Evolutionary conservation across 495 filamentous ascomycete genomes (phyloP).

Genomic region (Rusavskia elegans): DNA sequence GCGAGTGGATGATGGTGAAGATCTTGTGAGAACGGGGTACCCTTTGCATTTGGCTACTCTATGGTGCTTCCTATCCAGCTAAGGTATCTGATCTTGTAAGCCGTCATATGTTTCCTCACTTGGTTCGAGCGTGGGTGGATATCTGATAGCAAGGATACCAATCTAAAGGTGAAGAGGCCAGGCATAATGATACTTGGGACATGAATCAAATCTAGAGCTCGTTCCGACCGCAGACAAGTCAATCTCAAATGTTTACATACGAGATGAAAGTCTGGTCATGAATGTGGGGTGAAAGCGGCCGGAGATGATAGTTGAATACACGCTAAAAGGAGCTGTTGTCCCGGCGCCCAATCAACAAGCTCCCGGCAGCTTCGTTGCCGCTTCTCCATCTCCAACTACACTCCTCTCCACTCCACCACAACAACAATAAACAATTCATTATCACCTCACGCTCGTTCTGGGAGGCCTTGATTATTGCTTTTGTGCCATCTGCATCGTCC

Average conservation of each 20-base stretch:
- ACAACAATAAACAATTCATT: constrained; percentile 5
- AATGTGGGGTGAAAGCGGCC: background rate
- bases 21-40: constrained; percentile 23
- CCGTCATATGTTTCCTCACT: no score
- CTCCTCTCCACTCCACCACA: background rate
- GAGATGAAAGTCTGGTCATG: background rate
- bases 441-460: constrained; percentile 9
- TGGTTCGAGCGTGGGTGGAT: no score
- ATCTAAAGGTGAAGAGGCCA: no score
- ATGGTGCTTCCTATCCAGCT: no score
- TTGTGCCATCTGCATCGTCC: background rate
- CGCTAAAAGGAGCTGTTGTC: constrained; percentile 1
- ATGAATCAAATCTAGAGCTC: no score
- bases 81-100: no score
- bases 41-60: no score
- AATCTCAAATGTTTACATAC: no score
- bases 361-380: background rate
- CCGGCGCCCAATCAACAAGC: constrained; percentile 2
- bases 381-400: background rate
- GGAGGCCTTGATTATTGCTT: constrained; percentile 2
- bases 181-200: no score
- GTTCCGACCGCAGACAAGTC: no score
- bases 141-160: no score
- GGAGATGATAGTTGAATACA: background rate
- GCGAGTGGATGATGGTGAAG: constrained; percentile 86